Conservation (phyloP, 2,329 filamentous ascomycete genomes). For the Blastomyces emzantsi region DNA sequence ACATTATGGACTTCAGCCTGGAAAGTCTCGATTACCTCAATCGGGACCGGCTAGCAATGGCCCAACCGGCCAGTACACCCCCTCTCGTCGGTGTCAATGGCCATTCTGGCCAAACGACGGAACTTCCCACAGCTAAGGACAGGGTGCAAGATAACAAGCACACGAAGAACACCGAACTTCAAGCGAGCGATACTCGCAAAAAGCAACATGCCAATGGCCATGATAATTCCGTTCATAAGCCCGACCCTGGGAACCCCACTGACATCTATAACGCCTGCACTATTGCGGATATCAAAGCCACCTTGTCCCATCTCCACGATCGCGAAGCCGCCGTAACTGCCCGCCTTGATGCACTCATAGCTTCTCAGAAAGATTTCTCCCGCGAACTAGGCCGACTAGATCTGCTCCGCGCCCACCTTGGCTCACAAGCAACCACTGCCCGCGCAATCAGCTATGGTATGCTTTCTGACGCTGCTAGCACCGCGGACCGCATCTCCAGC, state of each 20-base stretch:
- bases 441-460: constrained; percentile 81
- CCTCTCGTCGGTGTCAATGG: not conserved
- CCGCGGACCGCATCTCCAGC: constrained; percentile 73
- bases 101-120: not conserved
- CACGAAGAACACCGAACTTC: not conserved
- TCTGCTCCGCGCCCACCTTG: constrained; percentile 76
- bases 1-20: not conserved
- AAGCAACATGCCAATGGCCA: constrained; percentile 11
- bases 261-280: constrained; percentile 61
- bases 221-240: constrained; percentile 12
- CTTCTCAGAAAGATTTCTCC: constrained; percentile 76
- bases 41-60: not conserved
- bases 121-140: not conserved
- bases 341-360: constrained; percentile 65
- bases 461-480: constrained; percentile 76
- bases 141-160: not conserved
- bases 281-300: constrained; percentile 68
- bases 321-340: constrained; percentile 67
- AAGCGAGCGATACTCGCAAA: not conserved
- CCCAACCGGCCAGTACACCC: not conserved
- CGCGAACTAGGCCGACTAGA: constrained; percentile 83
- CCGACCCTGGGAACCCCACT: constrained; percentile 6
- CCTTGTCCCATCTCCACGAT: constrained; percentile 63
- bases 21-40: constrained; percentile 5
- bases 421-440: constrained; percentile 74